Evolutionary conservation across 73 alveolate species (phyloP).

Genomic region (Tetrahymena borealis): DNA sequence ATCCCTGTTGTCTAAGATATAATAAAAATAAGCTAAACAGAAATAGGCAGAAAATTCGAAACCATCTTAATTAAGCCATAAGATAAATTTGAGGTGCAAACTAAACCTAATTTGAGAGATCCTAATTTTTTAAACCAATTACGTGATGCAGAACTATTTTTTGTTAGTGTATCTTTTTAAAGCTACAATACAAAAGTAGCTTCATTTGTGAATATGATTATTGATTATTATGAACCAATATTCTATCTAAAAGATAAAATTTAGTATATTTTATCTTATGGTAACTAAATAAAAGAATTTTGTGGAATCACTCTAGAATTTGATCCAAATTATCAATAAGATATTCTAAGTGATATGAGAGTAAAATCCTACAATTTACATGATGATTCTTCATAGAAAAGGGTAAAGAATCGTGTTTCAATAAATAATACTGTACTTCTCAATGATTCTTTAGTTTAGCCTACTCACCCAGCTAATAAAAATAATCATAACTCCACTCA

Average conservation of each 20-base stretch:
- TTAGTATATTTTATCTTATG: background rate
- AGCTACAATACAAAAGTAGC: background rate
- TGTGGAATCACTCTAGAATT: background rate
- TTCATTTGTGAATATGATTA: background rate
- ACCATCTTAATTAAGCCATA: background rate
- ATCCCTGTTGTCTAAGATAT: background rate
- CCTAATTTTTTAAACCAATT: background rate
- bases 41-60: background rate
- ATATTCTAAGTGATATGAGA: background rate
- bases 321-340: background rate
- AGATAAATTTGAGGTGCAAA: background rate
- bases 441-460: too few relatives aligned
- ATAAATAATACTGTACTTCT: too few relatives aligned
- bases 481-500: too few relatives aligned
- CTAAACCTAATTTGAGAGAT: background rate
- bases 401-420: too few relatives aligned
- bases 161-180: background rate
- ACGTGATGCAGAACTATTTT: background rate
- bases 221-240: background rate
- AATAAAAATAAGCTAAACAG: background rate
- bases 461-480: too few relatives aligned
- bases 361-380: background rate
- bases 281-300: background rate
- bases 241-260: background rate
- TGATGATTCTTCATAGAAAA: background rate